Percentiles rank a stretch among this genome's conserved stretches.
phyloP scores from a whole-genome alignment of 2,329 filamentous ascomycete species.

The Trichoderma aggressivum region DNA sequence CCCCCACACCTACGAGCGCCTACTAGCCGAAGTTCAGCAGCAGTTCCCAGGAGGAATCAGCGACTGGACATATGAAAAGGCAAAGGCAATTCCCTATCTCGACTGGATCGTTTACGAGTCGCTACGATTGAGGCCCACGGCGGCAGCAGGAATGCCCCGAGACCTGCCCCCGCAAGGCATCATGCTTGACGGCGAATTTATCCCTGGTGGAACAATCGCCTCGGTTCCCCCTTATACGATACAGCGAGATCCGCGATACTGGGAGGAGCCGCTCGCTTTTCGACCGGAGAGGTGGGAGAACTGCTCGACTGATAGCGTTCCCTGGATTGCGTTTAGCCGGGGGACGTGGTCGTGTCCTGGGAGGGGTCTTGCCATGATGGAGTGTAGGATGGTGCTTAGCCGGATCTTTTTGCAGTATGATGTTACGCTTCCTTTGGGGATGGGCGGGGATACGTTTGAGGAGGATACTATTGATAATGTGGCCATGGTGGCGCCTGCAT shows the following conservation, averaged over 20 bases:
- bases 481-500: not conserved
- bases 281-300: constrained; percentile 35
- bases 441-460: not conserved
- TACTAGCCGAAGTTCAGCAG: not conserved
- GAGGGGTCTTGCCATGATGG: constrained; percentile 36
- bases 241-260: constrained; percentile 22
- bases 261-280: constrained; percentile 26
- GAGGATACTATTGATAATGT: not conserved
- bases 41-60: not conserved
- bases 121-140: constrained; percentile 37
- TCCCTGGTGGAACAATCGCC: constrained; percentile 37
- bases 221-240: constrained; percentile 23
- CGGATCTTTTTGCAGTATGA: not conserved
- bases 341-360: constrained; percentile 34
- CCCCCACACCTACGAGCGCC: not conserved
- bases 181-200: constrained; percentile 29
- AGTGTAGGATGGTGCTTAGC: constrained; percentile 22
- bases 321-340: constrained; percentile 19
- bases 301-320: not conserved
- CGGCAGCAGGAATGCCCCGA: constrained; percentile 34
- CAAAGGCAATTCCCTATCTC: constrained; percentile 24
- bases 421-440: constrained; percentile 26
- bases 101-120: constrained; percentile 39
- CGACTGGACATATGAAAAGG: constrained; percentile 19
- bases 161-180: constrained; percentile 37